Base-by-base conservation (phyloP, 1,139 yeast genomes). In the Diutina ranongensis region DNA sequence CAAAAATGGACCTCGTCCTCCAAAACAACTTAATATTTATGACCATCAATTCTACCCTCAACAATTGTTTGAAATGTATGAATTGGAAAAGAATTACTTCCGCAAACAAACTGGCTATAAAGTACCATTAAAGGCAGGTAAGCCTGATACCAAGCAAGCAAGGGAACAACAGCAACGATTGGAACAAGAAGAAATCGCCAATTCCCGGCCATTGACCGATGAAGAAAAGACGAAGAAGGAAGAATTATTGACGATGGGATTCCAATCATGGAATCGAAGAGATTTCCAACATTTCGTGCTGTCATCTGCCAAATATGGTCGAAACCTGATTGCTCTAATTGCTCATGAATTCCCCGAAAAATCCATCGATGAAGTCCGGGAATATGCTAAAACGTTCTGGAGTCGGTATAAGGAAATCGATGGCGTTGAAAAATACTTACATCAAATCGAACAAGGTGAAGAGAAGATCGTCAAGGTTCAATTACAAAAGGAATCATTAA, bases 31-130 rank as follows among this genome's bases (percentile, higher is more conserved):
- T 47, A 79, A 74, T 46, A 66, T 83, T 45, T 80, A 76, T 54
- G 88, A 83, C 55, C 92, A 83, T 58, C 94, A 83, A 58, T 79
- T 83, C 54, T 80, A 70, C 55, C 80, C 85, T 2, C 68, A 78
- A 2, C 74, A 78, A 58, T 62, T 83, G 44, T 67, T 74, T 53
- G 82, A 78, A 50, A 58, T 83, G 40, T 69, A 78, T 51, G 92
- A 83, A 51, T 69, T 78, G 57, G 92, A 83, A 54, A 78, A 77
- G 61, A 73, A 72, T 48, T 74, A 71, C 54, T 80, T 70, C 56
- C 72, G 71, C 55, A 76, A 78, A 50, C 74, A 68, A 52, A 71
- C 68, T 31, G 68, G 71, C 28, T 74, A 66, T 56, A 61, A 66
- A 52, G 80, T 76, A 0, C 76, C 77, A 19, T 62, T 74, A 51